phyloP scores from a whole-genome alignment of 176 grass and related monocot species.

The Musa acuminata region DNA sequence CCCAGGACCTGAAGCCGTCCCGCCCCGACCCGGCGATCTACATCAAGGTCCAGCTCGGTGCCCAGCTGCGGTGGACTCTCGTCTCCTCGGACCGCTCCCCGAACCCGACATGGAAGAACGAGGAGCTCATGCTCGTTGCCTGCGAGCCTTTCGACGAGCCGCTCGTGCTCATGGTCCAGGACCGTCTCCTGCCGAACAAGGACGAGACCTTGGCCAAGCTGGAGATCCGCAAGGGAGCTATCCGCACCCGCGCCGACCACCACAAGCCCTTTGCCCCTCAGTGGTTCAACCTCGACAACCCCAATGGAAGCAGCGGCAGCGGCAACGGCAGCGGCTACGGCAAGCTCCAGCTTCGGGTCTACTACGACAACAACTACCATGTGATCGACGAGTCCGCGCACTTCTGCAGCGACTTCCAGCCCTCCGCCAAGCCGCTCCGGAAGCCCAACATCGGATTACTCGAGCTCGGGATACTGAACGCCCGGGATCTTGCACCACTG shows the following conservation, averaged over 20 bases:
- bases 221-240: not conserved
- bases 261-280: not conserved
- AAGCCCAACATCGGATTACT: not conserved
- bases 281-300: constrained; percentile 26
- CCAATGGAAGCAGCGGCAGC: not conserved
- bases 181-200: not conserved
- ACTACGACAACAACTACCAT: constrained; percentile 33
- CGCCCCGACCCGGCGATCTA: not conserved
- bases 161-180: constrained; percentile 20
- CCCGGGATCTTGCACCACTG: not conserved
- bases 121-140: constrained; percentile 29
- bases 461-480: constrained; percentile 18
- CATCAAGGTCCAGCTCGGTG: constrained; percentile 13
- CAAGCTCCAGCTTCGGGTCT: constrained; percentile 30
- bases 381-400: constrained; percentile 26
- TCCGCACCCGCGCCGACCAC: constrained; percentile 9
- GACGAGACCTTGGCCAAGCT: not conserved
- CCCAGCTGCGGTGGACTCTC: not conserved
- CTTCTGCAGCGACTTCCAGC: constrained; percentile 33
- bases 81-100: not conserved
- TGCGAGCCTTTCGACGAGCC: constrained; percentile 32
- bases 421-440: constrained; percentile 12
- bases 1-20: constrained; percentile 20
- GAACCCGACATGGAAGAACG: constrained; percentile 31
- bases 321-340: not conserved